Conservation (phyloP, 108 stramenopile genomes). For the Nitzschia sp. region DNA sequence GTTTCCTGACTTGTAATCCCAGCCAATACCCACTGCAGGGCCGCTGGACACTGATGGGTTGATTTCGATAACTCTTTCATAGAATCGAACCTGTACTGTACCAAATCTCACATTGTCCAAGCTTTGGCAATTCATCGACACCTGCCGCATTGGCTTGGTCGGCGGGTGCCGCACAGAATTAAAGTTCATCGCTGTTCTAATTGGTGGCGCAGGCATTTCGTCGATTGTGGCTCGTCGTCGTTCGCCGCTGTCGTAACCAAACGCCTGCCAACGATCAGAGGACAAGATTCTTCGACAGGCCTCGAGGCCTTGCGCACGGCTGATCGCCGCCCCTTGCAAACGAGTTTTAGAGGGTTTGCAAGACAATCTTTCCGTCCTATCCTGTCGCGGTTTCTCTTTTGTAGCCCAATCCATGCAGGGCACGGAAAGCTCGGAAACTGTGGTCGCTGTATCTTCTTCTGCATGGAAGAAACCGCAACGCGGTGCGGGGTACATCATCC, state of each 20-base stretch:
- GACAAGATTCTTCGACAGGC: not conserved
- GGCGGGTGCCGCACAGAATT: too few relatives aligned
- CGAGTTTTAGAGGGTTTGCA: not conserved
- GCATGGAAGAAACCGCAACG: not conserved
- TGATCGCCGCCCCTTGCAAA: too few relatives aligned
- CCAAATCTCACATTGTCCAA: constrained; percentile 26
- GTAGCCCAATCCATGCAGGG: too few relatives aligned
- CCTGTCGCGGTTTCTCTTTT: not conserved
- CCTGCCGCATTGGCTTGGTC: not conserved
- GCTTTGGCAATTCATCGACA: not conserved
- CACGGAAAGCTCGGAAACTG: not conserved
- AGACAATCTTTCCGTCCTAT: not conserved
- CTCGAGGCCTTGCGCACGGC: not conserved
- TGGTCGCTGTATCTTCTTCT: not conserved
- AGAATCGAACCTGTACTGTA: constrained; percentile 42
- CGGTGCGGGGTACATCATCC: not conserved
- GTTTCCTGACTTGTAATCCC: constrained; percentile 43
- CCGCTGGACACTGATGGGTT: constrained; percentile 63
- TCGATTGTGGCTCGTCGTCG: not conserved
- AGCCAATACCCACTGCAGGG: constrained; percentile 56
- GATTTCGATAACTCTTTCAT: constrained; percentile 46
- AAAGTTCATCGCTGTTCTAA: not conserved
- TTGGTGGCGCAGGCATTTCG: not conserved
- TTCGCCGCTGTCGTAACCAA: not conserved
- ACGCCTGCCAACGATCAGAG: not conserved